These are phyloP conservation scores for Trichoderma hamatum DNA, from an alignment of 2,329 filamentous ascomycete genomes.

Conservation along the genomic window DNA sequence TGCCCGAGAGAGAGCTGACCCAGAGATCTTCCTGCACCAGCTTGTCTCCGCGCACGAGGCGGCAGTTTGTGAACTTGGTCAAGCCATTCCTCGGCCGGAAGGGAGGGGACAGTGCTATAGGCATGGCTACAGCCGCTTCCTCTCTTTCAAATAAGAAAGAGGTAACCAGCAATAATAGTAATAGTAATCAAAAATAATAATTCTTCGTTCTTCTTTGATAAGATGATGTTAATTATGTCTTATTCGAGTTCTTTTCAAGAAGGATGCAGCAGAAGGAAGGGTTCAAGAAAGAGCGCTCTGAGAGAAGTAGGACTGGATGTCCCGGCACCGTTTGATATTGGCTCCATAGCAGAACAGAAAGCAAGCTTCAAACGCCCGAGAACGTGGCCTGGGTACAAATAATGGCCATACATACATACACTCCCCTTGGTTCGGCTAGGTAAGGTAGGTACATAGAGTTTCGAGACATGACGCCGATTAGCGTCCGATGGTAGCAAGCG, in stretches of 20 bases:
- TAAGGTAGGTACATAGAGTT: constrained; percentile 8
- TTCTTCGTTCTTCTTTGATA: neutral
- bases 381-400: constrained; percentile 22
- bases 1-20: constrained; percentile 80
- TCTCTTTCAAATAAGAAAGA: neutral
- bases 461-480: constrained; percentile 26
- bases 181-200: neutral
- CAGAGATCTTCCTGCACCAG: constrained; percentile 82
- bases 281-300: constrained; percentile 2
- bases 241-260: neutral
- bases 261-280: constrained; percentile 17
- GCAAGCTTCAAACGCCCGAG: constrained; percentile 18
- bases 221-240: neutral
- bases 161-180: neutral
- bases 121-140: constrained; percentile 44
- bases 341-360: constrained; percentile 26
- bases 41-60: constrained; percentile 67
- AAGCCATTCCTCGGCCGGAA: constrained; percentile 56
- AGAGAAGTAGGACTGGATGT: constrained; percentile 23
- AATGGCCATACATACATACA: constrained; percentile 15
- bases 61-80: constrained; percentile 89
- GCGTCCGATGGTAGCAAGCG: constrained; percentile 27
- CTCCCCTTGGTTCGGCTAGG: constrained; percentile 19
- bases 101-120: constrained; percentile 48
- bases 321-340: constrained; percentile 8